These are phyloP conservation scores for Plectranthus barbatus DNA, from an alignment of 257 asterid genomes.

Conservation along the genomic window DNA sequence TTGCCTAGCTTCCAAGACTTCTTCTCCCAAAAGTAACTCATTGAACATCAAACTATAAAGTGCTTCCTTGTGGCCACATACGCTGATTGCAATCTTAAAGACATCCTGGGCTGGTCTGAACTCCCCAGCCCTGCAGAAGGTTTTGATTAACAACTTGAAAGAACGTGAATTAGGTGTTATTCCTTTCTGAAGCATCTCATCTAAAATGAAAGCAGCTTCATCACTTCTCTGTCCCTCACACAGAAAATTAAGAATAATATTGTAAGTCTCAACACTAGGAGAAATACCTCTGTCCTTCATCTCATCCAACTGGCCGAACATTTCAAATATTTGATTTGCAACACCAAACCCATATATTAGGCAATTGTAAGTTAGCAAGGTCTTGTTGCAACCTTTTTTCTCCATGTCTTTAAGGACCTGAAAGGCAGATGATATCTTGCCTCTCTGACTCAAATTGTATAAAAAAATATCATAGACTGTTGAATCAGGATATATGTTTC, in stretches of 20 bases:
- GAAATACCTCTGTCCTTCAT: conserved; percentile 79
- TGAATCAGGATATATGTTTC: conserved; percentile 68
- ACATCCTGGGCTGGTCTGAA: conserved; percentile 85
- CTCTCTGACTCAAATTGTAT: conserved; percentile 57
- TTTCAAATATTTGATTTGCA: conserved; percentile 73
- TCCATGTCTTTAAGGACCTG: conserved; percentile 98
- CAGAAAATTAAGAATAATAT: conserved; percentile 53
- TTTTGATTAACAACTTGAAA: conserved; percentile 55
- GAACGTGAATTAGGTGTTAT: conserved; percentile 52
- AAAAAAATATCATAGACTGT: conserved; percentile 57
- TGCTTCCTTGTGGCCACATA: conserved; percentile 57
- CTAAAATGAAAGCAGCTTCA: conserved; percentile 67
- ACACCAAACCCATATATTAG: conserved; percentile 62
- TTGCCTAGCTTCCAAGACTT: conserved; percentile 58
- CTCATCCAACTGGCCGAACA: conserved; percentile 80
- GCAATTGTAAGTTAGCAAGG: conserved; percentile 66
- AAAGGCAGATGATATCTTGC: conserved; percentile 83
- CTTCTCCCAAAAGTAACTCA: conserved; percentile 74
- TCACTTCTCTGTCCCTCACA: conserved; percentile 73
- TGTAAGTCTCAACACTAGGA: conserved; percentile 69
- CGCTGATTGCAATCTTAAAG: conserved; percentile 47
- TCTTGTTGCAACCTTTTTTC: conserved; percentile 72
- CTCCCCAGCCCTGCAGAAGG: conserved; percentile 77
- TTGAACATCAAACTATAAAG: conserved; percentile 62
- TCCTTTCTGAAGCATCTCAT: conserved; percentile 75